phyloP scores from a whole-genome alignment of 768 basidiomycete species.

The Leccinum subtestaceum region DNA sequence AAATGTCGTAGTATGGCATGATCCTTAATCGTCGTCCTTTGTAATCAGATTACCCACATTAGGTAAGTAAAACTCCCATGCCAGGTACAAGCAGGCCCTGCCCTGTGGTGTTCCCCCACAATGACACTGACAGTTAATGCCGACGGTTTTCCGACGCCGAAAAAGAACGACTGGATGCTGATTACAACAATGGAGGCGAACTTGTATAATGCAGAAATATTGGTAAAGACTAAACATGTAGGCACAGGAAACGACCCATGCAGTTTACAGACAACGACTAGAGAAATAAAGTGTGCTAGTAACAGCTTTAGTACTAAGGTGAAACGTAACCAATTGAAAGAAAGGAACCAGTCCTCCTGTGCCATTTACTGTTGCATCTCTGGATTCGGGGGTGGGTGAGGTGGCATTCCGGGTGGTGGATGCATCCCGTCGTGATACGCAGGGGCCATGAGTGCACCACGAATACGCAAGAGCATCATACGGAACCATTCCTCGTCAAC shows the following conservation, averaged over 20 bases:
- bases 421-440: constrained; percentile 38
- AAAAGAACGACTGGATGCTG: background rate
- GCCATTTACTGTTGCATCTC: constrained; percentile 29
- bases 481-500: constrained; percentile 83
- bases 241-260: background rate
- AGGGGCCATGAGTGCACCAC: constrained; percentile 63
- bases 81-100: background rate
- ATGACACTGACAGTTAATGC: background rate
- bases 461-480: constrained; percentile 80
- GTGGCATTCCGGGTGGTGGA: constrained; percentile 36
- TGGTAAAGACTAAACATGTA: background rate
- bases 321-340: constrained; percentile 1
- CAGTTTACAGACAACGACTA: constrained; percentile 5
- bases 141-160: background rate
- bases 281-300: constrained; percentile 2
- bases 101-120: too few relatives aligned
- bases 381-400: constrained; percentile 34
- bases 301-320: constrained; percentile 1
- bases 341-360: background rate
- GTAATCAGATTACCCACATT: constrained; percentile 25
- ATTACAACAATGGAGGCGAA: background rate
- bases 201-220: background rate
- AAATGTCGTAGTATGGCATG: background rate
- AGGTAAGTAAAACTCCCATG: constrained; percentile 13
- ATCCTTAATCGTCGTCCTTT: constrained; percentile 4